Evolutionary conservation across 2,329 filamentous ascomycete genomes (phyloP), one percentile per base, ranked within the genome.

Genomic region (Metarhizium robertsii): DNA sequence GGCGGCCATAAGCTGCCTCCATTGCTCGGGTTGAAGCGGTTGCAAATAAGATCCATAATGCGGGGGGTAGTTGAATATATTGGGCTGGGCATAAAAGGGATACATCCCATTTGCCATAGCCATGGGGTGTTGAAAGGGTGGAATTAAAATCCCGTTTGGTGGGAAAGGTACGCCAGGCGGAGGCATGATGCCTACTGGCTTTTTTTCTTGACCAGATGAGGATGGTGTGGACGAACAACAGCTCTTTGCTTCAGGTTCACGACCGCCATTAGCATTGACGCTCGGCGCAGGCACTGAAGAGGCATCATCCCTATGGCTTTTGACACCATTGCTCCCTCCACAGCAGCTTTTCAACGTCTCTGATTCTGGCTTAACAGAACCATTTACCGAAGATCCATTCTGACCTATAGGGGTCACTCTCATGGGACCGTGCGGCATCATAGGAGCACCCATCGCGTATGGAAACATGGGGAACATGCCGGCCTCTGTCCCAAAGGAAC

Each of bases 31-130:
- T 58, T 81, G 76, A 10, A 82, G 69, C 4, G 79, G 79, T 52
- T 80, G 78, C 59, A 79, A 70, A 60, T 74, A 81, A 0, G 79
- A 80, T 7, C 79, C 79, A 62, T 78, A 80, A 25, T 78, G 73
- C 2, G 78, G 71, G 4, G 79, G 78, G 52, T 81, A 81, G 8
- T 75, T 76, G 59, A 78, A 81, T 16, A 79, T 67, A 16, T 73
- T 75, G 2, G 73, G 71, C 40, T 75, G 74, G 5, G 70, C 62
- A 53, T 71, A 75, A 62, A 71, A 74, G 6, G 67, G 64, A 58
- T 71, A 73, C 58, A 74, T 68, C 57, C 70, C 68, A 53, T 72
- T 70, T 1, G 68, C 65, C 62, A 75, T 66, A 50, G 67, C 61
- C 30, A 72, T 65, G 0, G 69, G 63, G 3, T 67, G 54, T 42